These are phyloP conservation scores for Capsicum pubescens DNA, from an alignment of 257 asterid genomes.

Conservation along the genomic window DNA sequence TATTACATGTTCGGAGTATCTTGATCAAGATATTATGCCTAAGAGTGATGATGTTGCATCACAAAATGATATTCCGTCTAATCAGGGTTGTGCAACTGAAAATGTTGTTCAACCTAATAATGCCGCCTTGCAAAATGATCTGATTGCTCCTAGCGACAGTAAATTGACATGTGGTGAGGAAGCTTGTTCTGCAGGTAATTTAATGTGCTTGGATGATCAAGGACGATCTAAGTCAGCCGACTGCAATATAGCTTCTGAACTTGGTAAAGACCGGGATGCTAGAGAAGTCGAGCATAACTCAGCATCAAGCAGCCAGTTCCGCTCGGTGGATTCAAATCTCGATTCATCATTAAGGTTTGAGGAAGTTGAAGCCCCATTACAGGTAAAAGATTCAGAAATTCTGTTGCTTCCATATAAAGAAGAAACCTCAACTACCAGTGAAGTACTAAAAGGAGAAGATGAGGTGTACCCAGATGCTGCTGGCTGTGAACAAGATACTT, in stretches of 20 bases:
- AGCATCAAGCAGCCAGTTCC: conserved; percentile 45
- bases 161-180: conserved; percentile 30
- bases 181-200: conserved; percentile 36
- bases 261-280: conserved; percentile 40
- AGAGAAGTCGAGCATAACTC: conserved; percentile 38
- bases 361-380: conserved; percentile 51
- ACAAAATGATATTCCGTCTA: conserved; percentile 42
- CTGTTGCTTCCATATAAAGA: conserved; percentile 59
- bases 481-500: conserved; percentile 50
- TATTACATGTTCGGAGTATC: conserved; percentile 66
- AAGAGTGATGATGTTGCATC: conserved; percentile 34
- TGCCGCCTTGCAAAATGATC: conserved; percentile 35
- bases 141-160: conserved; percentile 39
- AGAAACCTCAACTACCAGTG: conserved; percentile 47
- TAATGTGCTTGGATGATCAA: conserved; percentile 36
- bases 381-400: conserved; percentile 52
- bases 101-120: conserved; percentile 44
- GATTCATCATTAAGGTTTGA: conserved; percentile 39
- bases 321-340: conserved; percentile 40
- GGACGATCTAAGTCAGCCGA: conserved; percentile 42
- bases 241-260: conserved; percentile 40
- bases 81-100: conserved; percentile 49
- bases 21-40: conserved; percentile 44
- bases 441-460: conserved; percentile 37
- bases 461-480: conserved; percentile 43